Evolutionary conservation across 2,329 filamentous ascomycete genomes (phyloP).

Genomic region (Periconia sp.): DNA sequence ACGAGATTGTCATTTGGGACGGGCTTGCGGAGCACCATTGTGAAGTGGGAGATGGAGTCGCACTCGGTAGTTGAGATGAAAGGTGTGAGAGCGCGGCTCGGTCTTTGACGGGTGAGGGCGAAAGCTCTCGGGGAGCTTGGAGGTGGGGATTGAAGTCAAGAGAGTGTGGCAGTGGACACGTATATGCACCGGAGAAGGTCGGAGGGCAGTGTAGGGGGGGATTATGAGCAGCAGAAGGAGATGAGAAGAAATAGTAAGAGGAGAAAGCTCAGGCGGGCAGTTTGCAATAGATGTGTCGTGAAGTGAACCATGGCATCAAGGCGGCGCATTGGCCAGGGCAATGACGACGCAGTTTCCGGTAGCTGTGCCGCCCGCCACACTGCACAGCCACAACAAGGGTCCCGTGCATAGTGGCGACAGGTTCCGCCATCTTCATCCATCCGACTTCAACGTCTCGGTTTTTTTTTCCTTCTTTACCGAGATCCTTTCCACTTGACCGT

Average conservation of each 20-base stretch:
- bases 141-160: not conserved
- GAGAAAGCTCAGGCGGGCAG: not conserved
- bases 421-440: not conserved
- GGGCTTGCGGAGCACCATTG: slow-evolving; percentile 52
- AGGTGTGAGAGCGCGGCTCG: not conserved
- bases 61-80: not conserved
- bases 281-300: not conserved
- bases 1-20: slow-evolving; percentile 38
- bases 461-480: not conserved
- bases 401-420: not conserved
- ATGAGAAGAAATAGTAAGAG: not conserved
- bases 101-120: not conserved
- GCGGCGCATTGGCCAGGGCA: not conserved
- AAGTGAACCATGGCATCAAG: not conserved
- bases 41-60: not conserved
- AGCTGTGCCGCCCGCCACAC: not conserved
- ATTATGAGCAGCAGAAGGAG: too few relatives aligned
- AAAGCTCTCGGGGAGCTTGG: not conserved
- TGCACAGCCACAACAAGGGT: not conserved
- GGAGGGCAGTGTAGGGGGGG: too few relatives aligned
- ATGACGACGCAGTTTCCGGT: not conserved
- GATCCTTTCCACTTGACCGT: too few relatives aligned
- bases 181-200: too few relatives aligned
- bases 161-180: not conserved
- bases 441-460: not conserved